Evolutionary conservation across 352 stramenopile species (phyloP), one percentile per base, ranked within the genome.

Genomic region (Paralagenidium karlingii): DNA sequence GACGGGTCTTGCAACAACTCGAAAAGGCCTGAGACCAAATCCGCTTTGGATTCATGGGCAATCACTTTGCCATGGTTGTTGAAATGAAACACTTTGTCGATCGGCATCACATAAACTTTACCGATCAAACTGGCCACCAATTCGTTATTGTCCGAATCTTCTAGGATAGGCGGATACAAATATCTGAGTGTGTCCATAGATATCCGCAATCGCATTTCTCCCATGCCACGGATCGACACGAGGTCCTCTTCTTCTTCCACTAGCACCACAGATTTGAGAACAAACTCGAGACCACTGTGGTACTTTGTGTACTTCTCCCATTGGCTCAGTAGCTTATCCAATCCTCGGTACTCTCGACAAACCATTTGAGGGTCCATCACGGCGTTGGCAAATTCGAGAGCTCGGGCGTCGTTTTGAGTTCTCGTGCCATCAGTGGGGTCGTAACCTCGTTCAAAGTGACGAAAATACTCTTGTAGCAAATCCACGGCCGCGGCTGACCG

Each of bases 221-320:
- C 59, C 8, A 21, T 48, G 2, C 51, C 49, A 29, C 63, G 51
- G 21, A 81, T 45, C 11, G 60, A 58, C 19, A 77, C 53, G 22
- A 58, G 55, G 11, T 45, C 43, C 21, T 57, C 53, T 21, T 56
- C 52, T 10, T 73, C 49, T 28, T 69, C 60, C 3, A 64, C 29
- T 4, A 75, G 38, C 5, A 42, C 39, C 20, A 68, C 40, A 8
- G 51, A 38, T 20, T 31, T 34, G 20, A 80, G 48, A 20, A 32
- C 25, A 15, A 62, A 44, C 11, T 31, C 38, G 11, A 76, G 46
- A 20, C 58, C 43, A 18, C 55, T 45, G 45, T 81, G 66, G 59
- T 60, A 66, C 3, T 44, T 58, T 24, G 67, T 81, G 45, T 81
- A 77, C 43, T 58, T 65, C 39, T 73, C 55, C 67, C 67, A 81